Evolutionary conservation across 169 alveolate genomes (phyloP), one percentile per base, ranked within the genome.

Genomic region (Plasmodium berghei): DNA sequence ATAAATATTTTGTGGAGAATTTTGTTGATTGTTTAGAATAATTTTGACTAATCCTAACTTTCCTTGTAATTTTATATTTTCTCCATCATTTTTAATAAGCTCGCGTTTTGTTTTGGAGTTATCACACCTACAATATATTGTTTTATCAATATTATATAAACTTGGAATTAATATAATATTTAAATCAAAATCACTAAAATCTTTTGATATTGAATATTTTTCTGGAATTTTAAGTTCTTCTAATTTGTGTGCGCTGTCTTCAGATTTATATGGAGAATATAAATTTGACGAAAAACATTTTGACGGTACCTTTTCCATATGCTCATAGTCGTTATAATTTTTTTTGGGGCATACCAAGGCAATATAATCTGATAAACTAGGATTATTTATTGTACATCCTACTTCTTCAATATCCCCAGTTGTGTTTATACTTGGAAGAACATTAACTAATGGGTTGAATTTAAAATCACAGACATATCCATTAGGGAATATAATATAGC

Each of bases 21-120:
- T 48, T 6, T 46, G 5, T 62, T 46, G 22, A 16, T 46, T 59
- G 2, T 62, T 61, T 9, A 75, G 45, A 22, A 75, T 67, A 46
- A 75, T 75, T 75, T 75, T 75, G 12, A 75, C 88, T 75, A 75
- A 9, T 16, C 88, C 88, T 62, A 40, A 14, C 62, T 75, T 75
- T n/a, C 88, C 88, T 62, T 62, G n/a, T 12, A n/a, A 22, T 46
- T 22, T 18, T 45, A 46, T 6, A 4, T 34, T 42, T 3, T 12
- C 26, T 12, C 14, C 10, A 24, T 62, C 24, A 9, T 34, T 42
- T 10, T 5, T 1, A 5, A 5, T 69, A 24, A 58, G 14, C 12
- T 24, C 34, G 20, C 46, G 46, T 49, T 75, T 18, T 56, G 88
- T 75, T 75, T 75, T 62, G n/a, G 58, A 62, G 14, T 75, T 75